Percentiles rank a stretch among this genome's conserved stretches.
Conservation (phyloP, 495 filamentous ascomycete species). For the Aspergillus avenaceus region DNA sequence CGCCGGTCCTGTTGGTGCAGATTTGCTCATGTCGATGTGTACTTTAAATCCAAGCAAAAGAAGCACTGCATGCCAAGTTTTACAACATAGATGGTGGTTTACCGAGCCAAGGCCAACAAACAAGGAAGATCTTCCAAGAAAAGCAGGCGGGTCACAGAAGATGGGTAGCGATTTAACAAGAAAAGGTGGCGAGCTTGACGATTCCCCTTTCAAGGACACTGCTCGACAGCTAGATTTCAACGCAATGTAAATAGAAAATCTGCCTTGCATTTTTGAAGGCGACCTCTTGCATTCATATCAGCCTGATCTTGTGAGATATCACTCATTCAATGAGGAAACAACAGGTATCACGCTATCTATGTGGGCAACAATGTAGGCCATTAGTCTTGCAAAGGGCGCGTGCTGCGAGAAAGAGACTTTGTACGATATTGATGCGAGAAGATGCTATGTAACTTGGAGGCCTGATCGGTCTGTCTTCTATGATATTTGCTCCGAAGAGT, state of each 20-base stretch:
- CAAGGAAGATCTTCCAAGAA: constrained; percentile 77
- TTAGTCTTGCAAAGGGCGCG: too few species aligned
- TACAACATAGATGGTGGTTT: constrained; percentile 84
- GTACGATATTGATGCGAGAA: too few species aligned
- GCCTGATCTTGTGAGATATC: too few species aligned
- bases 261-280: neutral
- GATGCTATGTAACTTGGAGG: too few species aligned
- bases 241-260: constrained; percentile 43
- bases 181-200: constrained; percentile 68
- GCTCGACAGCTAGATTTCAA: constrained; percentile 85
- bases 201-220: constrained; percentile 63
- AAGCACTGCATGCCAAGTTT: constrained; percentile 66
- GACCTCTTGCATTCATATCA: neutral
- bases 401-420: too few species aligned
- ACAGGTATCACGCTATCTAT: too few species aligned
- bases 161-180: constrained; percentile 82
- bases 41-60: constrained; percentile 80
- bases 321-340: too few species aligned
- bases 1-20: constrained; percentile 74
- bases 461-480: too few species aligned
- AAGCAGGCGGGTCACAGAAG: constrained; percentile 62
- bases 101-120: constrained; percentile 77
- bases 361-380: too few species aligned
- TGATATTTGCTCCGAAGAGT: too few species aligned
- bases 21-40: constrained; percentile 83